phyloP scores from a whole-genome alignment of 345 rosid genomes.

The Acer saccharum region DNA sequence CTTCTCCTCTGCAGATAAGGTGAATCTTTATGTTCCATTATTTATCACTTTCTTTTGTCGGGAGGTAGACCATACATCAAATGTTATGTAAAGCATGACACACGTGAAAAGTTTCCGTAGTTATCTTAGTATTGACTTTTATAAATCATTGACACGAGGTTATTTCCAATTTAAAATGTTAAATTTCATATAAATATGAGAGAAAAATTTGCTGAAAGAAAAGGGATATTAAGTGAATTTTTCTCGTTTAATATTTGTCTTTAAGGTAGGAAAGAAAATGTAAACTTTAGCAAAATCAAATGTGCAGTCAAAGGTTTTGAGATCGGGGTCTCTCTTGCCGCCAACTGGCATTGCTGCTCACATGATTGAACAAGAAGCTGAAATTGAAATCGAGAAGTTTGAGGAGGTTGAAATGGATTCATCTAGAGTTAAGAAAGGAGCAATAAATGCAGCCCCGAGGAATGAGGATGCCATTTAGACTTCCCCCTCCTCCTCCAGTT shows the following conservation, averaged over 20 bases:
- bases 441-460: conserved; percentile 16
- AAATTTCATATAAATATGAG: background rate
- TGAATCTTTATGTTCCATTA: background rate
- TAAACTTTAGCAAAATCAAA: background rate
- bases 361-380: conserved; percentile 50
- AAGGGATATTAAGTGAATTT: background rate
- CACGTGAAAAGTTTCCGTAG: background rate
- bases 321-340: conserved; percentile 39
- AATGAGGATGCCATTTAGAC: conserved; percentile 41
- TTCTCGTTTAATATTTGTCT: background rate
- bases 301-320: conserved; percentile 39
- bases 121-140: background rate
- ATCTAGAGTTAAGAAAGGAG: background rate
- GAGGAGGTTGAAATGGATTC: conserved; percentile 35
- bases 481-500: conserved; percentile 52
- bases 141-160: background rate
- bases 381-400: conserved; percentile 47
- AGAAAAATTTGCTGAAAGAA: background rate
- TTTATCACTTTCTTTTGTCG: background rate
- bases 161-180: background rate
- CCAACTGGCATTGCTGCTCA: conserved; percentile 75
- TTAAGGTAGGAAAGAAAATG: background rate
- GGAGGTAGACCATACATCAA: background rate
- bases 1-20: conserved; percentile 56
- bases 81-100: background rate